phyloP scores from a whole-genome alignment of 345 rosid species.

The Pistacia vera region DNA sequence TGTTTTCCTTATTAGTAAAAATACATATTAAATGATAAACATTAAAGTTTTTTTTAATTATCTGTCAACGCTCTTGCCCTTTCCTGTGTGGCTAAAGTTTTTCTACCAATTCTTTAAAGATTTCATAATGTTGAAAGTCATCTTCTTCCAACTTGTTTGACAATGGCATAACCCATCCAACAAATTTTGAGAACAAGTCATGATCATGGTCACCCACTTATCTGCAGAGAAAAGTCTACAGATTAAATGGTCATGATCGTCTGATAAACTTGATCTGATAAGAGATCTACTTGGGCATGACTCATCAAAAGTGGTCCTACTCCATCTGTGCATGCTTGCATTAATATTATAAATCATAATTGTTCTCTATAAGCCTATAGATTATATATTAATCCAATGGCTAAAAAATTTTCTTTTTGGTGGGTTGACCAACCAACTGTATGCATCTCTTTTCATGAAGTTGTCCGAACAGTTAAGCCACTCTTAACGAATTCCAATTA shows the following conservation, averaged over 20 bases:
- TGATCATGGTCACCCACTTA: not conserved
- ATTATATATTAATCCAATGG: not conserved
- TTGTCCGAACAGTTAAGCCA: conserved; percentile 6
- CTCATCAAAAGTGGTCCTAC: not conserved
- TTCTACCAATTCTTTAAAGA: not conserved
- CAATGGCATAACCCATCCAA: not conserved
- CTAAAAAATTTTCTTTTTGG: not conserved
- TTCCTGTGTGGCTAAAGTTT: conserved; percentile 13
- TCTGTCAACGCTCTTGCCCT: conserved; percentile 14
- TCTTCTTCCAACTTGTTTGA: not conserved
- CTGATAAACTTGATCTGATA: not conserved
- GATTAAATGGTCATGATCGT: conserved; percentile 1
- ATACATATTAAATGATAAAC: not conserved
- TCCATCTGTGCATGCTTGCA: conserved; percentile 17
- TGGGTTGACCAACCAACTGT: conserved; percentile 5
- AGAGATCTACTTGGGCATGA: conserved; percentile 2
- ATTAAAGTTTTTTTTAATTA: not conserved
- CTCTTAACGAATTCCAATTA: conserved; percentile 10
- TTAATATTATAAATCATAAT: conserved; percentile 12
- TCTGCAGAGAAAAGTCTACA: not conserved
- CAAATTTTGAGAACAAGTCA: not conserved
- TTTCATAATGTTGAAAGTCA: not conserved
- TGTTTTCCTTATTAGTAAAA: not conserved
- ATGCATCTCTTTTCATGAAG: conserved; percentile 1
- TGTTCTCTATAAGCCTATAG: not conserved